Evolutionary conservation across 331 rosid species (phyloP), one percentile per base, ranked within the genome.

Genomic region (Erythrophleum ivorense): DNA sequence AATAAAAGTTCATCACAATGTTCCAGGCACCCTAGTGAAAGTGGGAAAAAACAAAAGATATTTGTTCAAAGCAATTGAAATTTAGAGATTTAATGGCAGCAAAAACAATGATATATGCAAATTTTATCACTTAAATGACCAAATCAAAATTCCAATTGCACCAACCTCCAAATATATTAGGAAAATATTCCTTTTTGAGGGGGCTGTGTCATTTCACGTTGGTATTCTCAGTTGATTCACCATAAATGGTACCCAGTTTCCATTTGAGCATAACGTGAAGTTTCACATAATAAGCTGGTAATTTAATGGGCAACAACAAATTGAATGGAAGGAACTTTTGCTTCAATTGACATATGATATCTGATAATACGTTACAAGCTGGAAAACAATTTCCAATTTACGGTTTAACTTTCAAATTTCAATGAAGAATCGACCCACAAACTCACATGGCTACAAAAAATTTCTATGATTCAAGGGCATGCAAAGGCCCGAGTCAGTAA

Each of bases 211-310:
- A 66, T n/a, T 46, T 58, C 33, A 15, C 12, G 6, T 55, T 57
- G 77, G 68, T 19, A 43, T 38, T 49, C 36, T 24, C 19, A 38
- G 15, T 70, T 59, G 59, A 76, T 13, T 68, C 41, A 55, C 48
- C 72, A 68, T 34, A 76, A 48, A 33, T 19, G 19, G 34, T 31
- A 7, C 71, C 9, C 84, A 60, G 68, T 60, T 71, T 71, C 29
- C 57, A 43, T 31, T 24, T 19, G 34, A 55, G 19, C 9, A 6
- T 21, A 75, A 54, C 40, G 34, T 54, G 60, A 75, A 75, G 31
- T 45, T 55, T 21, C 16, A 65, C 11, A n/a, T 7, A 79, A 10
- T 69, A 43, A 41, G 24, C 38, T n/a, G 29, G 38, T 21, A 7
- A 36, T 36, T 36, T 40, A 54, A 40, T 55, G 48, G 24, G 10